Evolutionary conservation across 345 rosid species (phyloP).

Genomic region (Camelina hispida): DNA sequence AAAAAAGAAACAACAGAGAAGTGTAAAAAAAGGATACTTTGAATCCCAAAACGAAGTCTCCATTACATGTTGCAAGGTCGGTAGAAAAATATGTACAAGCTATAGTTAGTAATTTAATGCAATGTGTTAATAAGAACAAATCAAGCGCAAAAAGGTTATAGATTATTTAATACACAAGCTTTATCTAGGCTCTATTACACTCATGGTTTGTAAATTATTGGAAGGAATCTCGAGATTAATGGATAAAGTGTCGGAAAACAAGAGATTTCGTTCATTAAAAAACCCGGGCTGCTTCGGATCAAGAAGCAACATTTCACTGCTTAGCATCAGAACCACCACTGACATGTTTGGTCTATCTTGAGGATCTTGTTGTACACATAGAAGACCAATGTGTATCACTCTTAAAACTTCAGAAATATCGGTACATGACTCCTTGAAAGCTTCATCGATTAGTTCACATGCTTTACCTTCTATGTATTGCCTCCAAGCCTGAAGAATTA

Average conservation of each 20-base stretch:
- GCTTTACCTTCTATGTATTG: slow-evolving; percentile 45
- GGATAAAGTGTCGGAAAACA: slow-evolving; percentile 42
- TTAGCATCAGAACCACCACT: slow-evolving; percentile 40
- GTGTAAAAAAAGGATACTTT: no score
- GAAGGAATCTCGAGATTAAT: slow-evolving; percentile 41
- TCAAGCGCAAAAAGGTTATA: slow-evolving; percentile 6
- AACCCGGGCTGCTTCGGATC: slow-evolving; percentile 45
- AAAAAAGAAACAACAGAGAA: no score
- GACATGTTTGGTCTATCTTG: slow-evolving; percentile 45
- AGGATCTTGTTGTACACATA: slow-evolving; percentile 48
- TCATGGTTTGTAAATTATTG: slow-evolving; percentile 39
- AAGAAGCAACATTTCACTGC: slow-evolving; percentile 46
- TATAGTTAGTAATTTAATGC: slow-evolving; percentile 14
- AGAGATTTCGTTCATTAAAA: slow-evolving; percentile 41
- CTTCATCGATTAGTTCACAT: slow-evolving; percentile 36
- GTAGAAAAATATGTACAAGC: slow-evolving; percentile 4
- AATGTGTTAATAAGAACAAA: slow-evolving; percentile 14
- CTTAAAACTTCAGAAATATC: slow-evolving; percentile 43
- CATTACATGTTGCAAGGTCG: slow-evolving; percentile 39
- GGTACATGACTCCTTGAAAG: slow-evolving; percentile 29
- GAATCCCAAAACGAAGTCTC: slow-evolving; percentile 20
- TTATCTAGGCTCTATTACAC: slow-evolving; percentile 45
- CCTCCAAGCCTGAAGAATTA: slow-evolving; percentile 42
- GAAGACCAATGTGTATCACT: slow-evolving; percentile 43
- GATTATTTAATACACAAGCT: slow-evolving; percentile 27